Base-by-base conservation (phyloP, 345 rosid species). In the Geranium brycei region DNA sequence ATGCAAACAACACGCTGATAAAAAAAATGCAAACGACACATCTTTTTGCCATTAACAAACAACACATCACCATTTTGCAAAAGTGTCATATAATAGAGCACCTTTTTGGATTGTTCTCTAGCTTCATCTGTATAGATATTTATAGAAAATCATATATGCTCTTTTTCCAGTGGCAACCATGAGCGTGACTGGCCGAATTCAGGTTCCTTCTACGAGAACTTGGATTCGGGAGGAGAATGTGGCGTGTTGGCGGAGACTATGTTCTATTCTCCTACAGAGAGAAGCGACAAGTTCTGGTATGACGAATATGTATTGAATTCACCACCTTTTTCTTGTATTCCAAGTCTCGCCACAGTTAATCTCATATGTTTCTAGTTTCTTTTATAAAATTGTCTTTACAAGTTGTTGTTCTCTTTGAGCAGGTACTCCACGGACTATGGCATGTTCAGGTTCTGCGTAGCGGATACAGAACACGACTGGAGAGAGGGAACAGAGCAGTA, bases 391-490 rank as follows among this genome's bases (percentile, higher is more conserved):
- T 47, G 47, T 38, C 13, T 47, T 47, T 47, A 47, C 53, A 10
- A 8, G 11, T 47, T 47, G 15, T 8, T 47, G 11, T 47, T 47
- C 15, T 6, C 53, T 47, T 47, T 47, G 53, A 47, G 13, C 53
- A 88, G 95, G 91, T 88, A 88, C 68, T 57, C 73, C n/a, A 76
- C 91, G 17, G 87, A 89, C 66, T 89, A 80, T 8, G 93, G 96
- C 59, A 84, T 86, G 96, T 89, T 89, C 70, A 85, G 19, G 41
- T 89, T 89, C 79, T 89, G 93, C 59, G 60, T 89, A 78, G 91
- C 89, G 3, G 96, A 89, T 71, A 70, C 75, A 31, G 96, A 89
- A 62, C 93, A 89, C 11, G 96, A 89, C 59, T 89, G 96, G 92
- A 82, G 93, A 65, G 87, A 84, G 74, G 93, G 87, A 58, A 47